Percentiles rank a stretch among this genome's conserved stretches.
phyloP scores from a whole-genome alignment of 2,329 filamentous ascomycete species.

The Scytalidium sp. region DNA sequence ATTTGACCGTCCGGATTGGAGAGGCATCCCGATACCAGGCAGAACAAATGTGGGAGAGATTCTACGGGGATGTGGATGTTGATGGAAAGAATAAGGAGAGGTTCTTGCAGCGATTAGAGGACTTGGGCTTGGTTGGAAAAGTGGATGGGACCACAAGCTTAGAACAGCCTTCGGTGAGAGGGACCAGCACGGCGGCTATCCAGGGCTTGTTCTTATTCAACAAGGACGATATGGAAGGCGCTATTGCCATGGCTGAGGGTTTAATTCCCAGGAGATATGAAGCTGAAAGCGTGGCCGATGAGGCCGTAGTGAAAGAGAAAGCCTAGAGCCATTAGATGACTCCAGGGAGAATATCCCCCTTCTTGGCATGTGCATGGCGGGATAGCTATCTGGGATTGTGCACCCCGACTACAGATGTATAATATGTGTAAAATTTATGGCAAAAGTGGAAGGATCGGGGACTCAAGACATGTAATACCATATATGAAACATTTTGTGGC shows the following conservation, averaged over 20 bases:
- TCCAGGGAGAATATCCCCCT: too few relatives aligned
- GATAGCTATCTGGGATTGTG: too few relatives aligned
- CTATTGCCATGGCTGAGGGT: conserved; percentile 74
- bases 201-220: conserved; percentile 95
- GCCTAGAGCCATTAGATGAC: too few relatives aligned
- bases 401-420: too few relatives aligned
- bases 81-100: conserved; percentile 58
- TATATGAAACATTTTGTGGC: too few relatives aligned
- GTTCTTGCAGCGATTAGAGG: conserved; percentile 69
- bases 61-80: conserved; percentile 79
- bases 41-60: conserved; percentile 85
- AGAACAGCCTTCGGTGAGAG: neutral
- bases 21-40: conserved; percentile 87
- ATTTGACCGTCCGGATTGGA: conserved; percentile 88
- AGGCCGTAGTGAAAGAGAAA: conserved; percentile 9
- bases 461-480: too few relatives aligned
- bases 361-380: too few relatives aligned
- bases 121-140: conserved; percentile 65
- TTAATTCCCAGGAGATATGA: conserved; percentile 58
- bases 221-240: conserved; percentile 85
- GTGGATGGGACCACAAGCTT: conserved; percentile 7
- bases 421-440: too few relatives aligned
- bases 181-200: conserved; percentile 82
- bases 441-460: too few relatives aligned
- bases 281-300: conserved; percentile 24